Base-by-base conservation (phyloP, 2,329 filamentous ascomycete genomes). In the Botryotinia narcissicola region DNA sequence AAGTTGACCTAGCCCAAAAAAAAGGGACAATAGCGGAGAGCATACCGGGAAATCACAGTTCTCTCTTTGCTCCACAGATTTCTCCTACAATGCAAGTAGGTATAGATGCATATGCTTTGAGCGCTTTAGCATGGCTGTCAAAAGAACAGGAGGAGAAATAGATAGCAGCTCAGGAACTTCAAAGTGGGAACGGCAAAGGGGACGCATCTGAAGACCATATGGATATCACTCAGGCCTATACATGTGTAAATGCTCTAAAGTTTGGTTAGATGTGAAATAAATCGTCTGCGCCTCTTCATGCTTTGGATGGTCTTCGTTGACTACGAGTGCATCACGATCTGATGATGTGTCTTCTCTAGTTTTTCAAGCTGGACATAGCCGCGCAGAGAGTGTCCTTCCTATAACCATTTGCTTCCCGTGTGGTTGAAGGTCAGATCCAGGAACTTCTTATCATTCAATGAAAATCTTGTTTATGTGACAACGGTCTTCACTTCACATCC, bases 1-100 rank as follows among this genome's bases (percentile, higher is more conserved):
- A 87, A 0, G 84, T 84, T 44, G 85, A 87, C 72, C 80, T 83
- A 74, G 83, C 82, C 18, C 82, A 84, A 78, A 82, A 79, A 72
- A 84, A 85, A 62, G 85, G 85, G 0, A 83, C 76, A 48, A 76
- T 83, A 64, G 79, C 84, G 67, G 85, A 87, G 68, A 71, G 73
- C 37, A 83, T 40, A 40, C 35, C 22, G n/a, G 60, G 60, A 40
- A 62, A 62, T 62, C 60, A 62, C 25, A 40, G 35, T 25, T 40
- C 60, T 4, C 60, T 40, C 25, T 62, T 62, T 9, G 60, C 37
- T 3, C 37, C 37, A n/a, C 35, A 37, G 18, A 62, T 62, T 5
- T n/a, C 9, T 16, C 60, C 60, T n/a, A 62, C 60, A 4, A 37
- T 62, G 22, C 37, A 37, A n/a, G 35, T 62, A 40, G 60, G 35